phyloP scores from a whole-genome alignment of 257 asterid genomes.

The Echites panduratus region DNA sequence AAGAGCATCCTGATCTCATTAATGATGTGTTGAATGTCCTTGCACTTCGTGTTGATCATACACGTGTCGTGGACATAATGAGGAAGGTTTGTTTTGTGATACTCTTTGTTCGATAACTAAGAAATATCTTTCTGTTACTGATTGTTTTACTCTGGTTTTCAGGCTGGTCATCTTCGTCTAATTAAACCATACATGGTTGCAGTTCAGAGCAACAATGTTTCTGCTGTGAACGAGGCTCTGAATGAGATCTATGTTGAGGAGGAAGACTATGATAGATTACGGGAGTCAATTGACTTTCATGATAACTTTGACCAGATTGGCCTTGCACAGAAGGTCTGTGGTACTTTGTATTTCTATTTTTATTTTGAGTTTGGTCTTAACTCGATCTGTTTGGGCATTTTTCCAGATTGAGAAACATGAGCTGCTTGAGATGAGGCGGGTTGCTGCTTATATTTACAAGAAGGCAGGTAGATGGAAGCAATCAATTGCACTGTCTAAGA shows the following conservation, averaged over 20 bases:
- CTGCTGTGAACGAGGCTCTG: slow-evolving; percentile 97
- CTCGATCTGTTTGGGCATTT: slow-evolving; percentile 9
- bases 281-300: slow-evolving; percentile 90
- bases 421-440: slow-evolving; percentile 99
- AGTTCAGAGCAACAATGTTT: slow-evolving; percentile 95
- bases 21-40: slow-evolving; percentile 94
- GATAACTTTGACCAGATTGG: slow-evolving; percentile 98
- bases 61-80: slow-evolving; percentile 98
- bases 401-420: slow-evolving; percentile 96
- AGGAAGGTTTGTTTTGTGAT: slow-evolving; percentile 58
- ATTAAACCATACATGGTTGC: slow-evolving; percentile 99
- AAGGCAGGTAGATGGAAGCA: slow-evolving; percentile 99
- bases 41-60: slow-evolving; percentile 94
- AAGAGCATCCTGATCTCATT: slow-evolving; percentile 98
- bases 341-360: slow-evolving; percentile 7
- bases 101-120: slow-evolving; percentile 7
- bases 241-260: slow-evolving; percentile 96
- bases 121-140: slow-evolving; percentile 14
- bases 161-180: slow-evolving; percentile 95
- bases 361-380: slow-evolving; percentile 13
- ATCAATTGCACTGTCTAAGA: slow-evolving; percentile 94
- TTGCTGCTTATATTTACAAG: slow-evolving; percentile 96
- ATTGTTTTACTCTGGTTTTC: slow-evolving; percentile 22
- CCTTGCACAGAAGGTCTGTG: slow-evolving; percentile 88
- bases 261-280: slow-evolving; percentile 94